Conservation (phyloP, 2,329 filamentous ascomycete genomes). For the Trichoderma atroviride region DNA sequence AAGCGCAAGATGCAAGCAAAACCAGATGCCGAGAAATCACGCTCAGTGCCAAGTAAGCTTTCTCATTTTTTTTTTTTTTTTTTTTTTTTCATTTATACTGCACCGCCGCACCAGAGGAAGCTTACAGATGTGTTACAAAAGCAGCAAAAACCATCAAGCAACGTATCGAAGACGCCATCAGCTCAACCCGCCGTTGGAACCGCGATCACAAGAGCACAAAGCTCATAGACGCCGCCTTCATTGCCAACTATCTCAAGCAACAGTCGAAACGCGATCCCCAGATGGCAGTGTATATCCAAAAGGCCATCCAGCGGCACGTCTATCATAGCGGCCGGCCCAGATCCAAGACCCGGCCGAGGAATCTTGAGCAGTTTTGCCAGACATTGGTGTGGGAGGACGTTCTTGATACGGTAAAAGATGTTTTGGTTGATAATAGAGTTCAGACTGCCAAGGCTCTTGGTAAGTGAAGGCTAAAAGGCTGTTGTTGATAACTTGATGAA, state of each 20-base stretch:
- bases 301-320: conserved; percentile 35
- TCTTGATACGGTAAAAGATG: conserved; percentile 38
- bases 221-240: conserved; percentile 38
- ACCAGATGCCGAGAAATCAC: not conserved
- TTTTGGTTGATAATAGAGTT: conserved; percentile 35
- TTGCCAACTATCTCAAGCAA: conserved; percentile 40
- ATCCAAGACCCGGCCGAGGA: conserved; percentile 31
- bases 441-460: conserved; percentile 31
- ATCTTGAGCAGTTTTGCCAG: conserved; percentile 40
- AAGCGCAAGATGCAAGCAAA: conserved; percentile 3
- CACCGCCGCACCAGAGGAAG: not conserved
- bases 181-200: conserved; percentile 45
- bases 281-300: conserved; percentile 42
- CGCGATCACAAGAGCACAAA: conserved; percentile 42
- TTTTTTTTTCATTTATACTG: not conserved
- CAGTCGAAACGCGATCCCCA: conserved; percentile 41
- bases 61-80: not conserved
- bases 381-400: conserved; percentile 41
- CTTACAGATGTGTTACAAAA: not conserved
- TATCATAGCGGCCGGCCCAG: conserved; percentile 23
- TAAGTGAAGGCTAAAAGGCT: not conserved
- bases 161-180: conserved; percentile 42
- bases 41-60: not conserved
- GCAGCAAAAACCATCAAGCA: not conserved
- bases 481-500: not conserved